A percentile compares a stretch with the other conserved stretches of the same genome.
These are phyloP conservation scores for Juglanconis oblonga DNA, from an alignment of 2,329 filamentous ascomycete species.

Conservation along the genomic window DNA sequence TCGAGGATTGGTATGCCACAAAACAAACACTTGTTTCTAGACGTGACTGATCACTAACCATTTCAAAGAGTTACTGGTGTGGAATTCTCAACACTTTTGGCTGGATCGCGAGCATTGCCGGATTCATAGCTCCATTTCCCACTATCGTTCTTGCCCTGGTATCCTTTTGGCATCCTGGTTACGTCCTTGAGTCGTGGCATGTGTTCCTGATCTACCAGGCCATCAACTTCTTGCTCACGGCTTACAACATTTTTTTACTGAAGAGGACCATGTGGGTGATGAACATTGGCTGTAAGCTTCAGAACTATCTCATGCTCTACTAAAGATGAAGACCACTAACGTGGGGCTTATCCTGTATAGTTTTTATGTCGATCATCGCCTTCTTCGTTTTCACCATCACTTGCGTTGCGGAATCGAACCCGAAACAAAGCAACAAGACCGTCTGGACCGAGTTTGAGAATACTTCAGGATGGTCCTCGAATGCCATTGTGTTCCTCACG, in stretches of 20 bases:
- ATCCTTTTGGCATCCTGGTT: constrained; percentile 14
- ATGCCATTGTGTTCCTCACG: constrained; percentile 34
- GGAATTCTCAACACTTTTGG: constrained; percentile 14
- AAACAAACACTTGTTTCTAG: too few species aligned
- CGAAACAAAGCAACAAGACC: constrained; percentile 22
- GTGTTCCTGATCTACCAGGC: constrained; percentile 15
- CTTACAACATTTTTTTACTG: constrained; percentile 15
- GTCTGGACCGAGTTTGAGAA: constrained; percentile 32
- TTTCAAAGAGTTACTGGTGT: constrained; percentile 18
- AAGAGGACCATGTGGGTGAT: constrained; percentile 4
- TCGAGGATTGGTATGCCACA: constrained; percentile 6
- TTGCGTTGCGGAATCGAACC: constrained; percentile 24
- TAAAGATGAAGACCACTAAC: background rate
- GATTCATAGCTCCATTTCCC: constrained; percentile 14
- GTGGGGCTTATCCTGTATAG: background rate
- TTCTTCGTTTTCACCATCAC: constrained; percentile 31
- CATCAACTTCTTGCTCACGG: constrained; percentile 10
- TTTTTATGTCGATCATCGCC: constrained; percentile 25
- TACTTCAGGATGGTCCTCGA: constrained; percentile 26
- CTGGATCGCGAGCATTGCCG: constrained; percentile 17
- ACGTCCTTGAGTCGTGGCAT: constrained; percentile 14
- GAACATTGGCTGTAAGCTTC: constrained; percentile 10
- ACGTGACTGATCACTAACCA: background rate
- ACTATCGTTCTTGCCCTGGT: constrained; percentile 10
- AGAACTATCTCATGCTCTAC: too few species aligned